Percentiles rank a stretch among this genome's conserved stretches.
Evolutionary conservation across 345 rosid species (phyloP).

Genomic region (Pistacia atlantica): DNA sequence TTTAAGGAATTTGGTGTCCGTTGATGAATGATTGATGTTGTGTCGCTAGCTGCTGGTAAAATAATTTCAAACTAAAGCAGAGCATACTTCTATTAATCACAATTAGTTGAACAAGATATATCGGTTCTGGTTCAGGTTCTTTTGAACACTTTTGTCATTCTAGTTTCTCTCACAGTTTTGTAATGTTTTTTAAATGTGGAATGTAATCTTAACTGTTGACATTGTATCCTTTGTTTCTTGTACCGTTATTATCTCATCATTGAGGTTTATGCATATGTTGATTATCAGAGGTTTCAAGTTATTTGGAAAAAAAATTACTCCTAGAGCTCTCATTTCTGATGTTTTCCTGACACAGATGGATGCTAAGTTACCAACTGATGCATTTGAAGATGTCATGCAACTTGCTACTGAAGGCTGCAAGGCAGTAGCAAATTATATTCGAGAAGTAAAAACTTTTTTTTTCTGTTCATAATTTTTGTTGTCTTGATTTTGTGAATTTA

Average conservation of each 20-base stretch:
- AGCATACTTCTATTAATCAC: neutral
- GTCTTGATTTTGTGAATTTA: neutral
- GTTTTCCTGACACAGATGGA: constrained; percentile 71
- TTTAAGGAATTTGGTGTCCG: neutral
- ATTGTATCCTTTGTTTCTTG: too few species aligned
- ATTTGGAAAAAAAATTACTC: neutral
- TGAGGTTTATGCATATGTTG: neutral
- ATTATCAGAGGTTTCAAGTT: neutral
- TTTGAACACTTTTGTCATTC: neutral
- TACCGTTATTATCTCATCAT: neutral
- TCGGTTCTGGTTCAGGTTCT: neutral
- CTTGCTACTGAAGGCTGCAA: constrained; percentile 88
- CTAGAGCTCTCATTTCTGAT: neutral
- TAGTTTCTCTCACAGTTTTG: neutral
- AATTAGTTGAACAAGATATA: neutral
- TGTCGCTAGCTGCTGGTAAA: neutral
- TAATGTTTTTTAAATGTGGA: neutral
- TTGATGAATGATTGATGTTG: neutral
- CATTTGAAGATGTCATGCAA: constrained; percentile 85
- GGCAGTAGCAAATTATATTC: constrained; percentile 74
- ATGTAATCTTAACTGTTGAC: neutral
- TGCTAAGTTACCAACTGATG: constrained; percentile 71
- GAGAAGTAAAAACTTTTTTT: constrained; percentile 48
- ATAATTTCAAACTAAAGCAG: neutral
- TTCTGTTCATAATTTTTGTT: neutral